phyloP scores from a whole-genome alignment of 257 asterid species.

The Sherardia arvensis region DNA sequence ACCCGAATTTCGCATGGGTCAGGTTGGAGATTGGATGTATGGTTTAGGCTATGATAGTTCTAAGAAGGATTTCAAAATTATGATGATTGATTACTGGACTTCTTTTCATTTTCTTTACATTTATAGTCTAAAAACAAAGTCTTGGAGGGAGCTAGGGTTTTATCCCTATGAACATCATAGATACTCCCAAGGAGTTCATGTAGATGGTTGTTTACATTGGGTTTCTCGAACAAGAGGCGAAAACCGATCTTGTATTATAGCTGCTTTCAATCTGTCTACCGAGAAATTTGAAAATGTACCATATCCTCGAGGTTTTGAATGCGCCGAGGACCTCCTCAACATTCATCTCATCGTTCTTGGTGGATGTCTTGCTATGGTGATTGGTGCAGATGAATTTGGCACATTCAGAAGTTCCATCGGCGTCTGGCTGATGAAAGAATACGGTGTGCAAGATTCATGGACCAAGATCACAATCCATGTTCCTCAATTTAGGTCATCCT shows the following conservation, averaged over 20 bases:
- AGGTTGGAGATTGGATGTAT: no score
- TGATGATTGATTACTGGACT: no score
- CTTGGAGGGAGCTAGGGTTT: not conserved
- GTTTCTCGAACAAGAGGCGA: not conserved
- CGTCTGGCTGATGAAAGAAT: conserved; percentile 41
- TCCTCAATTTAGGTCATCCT: no score
- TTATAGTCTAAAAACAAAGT: not conserved
- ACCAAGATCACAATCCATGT: no score
- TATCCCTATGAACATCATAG: not conserved
- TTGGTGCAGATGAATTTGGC: no score
- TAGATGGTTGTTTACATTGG: not conserved
- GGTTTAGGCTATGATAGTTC: no score
- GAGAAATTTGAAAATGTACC: no score
- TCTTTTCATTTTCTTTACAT: no score
- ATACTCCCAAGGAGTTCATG: not conserved
- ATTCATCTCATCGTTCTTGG: no score
- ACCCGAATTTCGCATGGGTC: no score
- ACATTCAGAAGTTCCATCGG: not conserved
- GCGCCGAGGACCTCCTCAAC: no score
- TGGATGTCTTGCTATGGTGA: conserved; percentile 27
- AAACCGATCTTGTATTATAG: not conserved
- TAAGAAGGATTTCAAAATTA: not conserved
- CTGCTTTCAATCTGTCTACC: not conserved
- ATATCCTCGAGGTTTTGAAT: no score
- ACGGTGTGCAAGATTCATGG: conserved; percentile 30